Evolutionary conservation across 192 early-diverging fungal species (phyloP).

Genomic region (Phycomyces nitens): DNA sequence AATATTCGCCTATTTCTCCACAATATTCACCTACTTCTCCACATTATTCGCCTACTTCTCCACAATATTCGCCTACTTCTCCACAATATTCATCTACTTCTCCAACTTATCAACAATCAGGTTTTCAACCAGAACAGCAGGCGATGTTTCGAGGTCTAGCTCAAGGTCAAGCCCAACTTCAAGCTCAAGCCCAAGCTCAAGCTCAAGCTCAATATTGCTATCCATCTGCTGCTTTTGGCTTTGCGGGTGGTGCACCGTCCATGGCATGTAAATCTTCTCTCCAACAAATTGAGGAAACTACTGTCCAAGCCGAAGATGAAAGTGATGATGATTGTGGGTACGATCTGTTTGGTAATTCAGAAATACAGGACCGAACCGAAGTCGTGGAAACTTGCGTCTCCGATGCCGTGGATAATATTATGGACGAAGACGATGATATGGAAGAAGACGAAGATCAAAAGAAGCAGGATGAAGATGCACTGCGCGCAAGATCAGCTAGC

Average conservation of each 20-base stretch:
- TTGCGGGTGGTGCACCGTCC: too few species aligned
- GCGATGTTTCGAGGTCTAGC: too few species aligned
- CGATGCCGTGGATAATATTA: neutral
- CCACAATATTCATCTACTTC: neutral
- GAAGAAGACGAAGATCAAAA: slow-evolving; percentile 11
- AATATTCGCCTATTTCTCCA: neutral
- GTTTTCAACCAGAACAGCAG: too few species aligned
- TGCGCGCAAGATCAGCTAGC: slow-evolving; percentile 2
- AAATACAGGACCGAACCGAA: too few species aligned
- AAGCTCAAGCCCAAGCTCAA: too few species aligned
- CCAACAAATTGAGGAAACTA: too few species aligned
- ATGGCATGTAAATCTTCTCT: too few species aligned
- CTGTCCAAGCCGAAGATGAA: neutral
- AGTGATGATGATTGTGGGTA: neutral
- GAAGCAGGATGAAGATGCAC: slow-evolving; percentile 1
- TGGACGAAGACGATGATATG: neutral
- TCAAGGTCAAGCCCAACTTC: too few species aligned
- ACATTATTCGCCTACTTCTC: neutral
- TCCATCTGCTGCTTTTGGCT: too few species aligned
- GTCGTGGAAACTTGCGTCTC: too few species aligned
- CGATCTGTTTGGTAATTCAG: too few species aligned
- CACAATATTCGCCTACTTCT: slow-evolving; percentile 1
- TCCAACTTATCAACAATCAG: neutral
- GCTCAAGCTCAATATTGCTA: too few species aligned
- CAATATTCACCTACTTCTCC: slow-evolving; percentile 1